phyloP scores from a whole-genome alignment of 2,329 filamentous ascomycete species.

The Stemphylium lycopersici region DNA sequence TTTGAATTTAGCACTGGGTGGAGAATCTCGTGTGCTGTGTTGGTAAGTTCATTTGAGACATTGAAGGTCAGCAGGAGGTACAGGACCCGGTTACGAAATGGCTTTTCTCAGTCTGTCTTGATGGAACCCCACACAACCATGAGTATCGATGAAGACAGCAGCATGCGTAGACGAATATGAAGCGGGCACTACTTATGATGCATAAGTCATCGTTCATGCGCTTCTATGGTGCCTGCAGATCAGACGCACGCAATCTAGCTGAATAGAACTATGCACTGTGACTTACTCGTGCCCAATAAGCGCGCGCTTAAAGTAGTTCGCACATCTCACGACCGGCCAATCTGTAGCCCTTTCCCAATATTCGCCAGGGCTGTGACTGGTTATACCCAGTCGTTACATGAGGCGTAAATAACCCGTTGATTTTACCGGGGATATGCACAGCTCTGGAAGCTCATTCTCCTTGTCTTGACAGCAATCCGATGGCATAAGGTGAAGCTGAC shows the following conservation, averaged over 20 bases:
- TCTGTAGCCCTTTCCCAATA: background rate
- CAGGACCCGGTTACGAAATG: background rate
- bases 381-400: background rate
- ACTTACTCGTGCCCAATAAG: background rate
- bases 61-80: background rate
- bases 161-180: too few species aligned
- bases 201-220: background rate
- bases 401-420: background rate
- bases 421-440: too few species aligned
- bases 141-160: background rate
- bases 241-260: background rate
- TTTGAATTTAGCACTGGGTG: background rate
- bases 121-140: too few species aligned
- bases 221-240: background rate
- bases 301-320: background rate
- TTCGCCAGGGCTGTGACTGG: background rate
- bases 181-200: background rate
- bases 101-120: background rate
- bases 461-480: background rate
- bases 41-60: background rate
- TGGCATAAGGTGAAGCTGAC: background rate
- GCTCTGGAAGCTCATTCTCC: too few species aligned
- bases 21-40: background rate
- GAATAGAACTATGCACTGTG: background rate
- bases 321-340: background rate